Conservation (phyloP, 208 protist species). For the Trypanosoma avium region DNA sequence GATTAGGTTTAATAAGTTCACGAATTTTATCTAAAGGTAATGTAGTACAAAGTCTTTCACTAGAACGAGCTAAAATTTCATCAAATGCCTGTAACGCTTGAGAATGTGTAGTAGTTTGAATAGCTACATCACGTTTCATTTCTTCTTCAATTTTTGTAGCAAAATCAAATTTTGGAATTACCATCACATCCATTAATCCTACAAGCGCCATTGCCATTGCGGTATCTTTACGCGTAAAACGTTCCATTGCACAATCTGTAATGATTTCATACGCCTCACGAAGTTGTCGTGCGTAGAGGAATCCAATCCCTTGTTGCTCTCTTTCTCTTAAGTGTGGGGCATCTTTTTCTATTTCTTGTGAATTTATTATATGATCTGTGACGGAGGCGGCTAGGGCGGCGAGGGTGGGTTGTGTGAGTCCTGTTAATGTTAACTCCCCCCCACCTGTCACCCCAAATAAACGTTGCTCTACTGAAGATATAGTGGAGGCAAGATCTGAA, state of each 20-base stretch:
- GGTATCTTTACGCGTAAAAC: slow-evolving; percentile 57
- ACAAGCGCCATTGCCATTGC: slow-evolving; percentile 58
- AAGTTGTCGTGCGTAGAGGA: slow-evolving; percentile 63
- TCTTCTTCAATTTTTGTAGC: slow-evolving; percentile 22
- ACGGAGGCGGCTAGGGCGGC: slow-evolving; percentile 42
- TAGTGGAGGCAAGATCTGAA: slow-evolving; percentile 51
- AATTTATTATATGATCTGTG: not conserved
- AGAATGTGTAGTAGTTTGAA: slow-evolving; percentile 14
- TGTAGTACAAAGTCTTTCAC: slow-evolving; percentile 51
- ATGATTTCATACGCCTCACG: slow-evolving; percentile 58
- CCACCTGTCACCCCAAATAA: slow-evolving; percentile 61
- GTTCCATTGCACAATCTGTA: slow-evolving; percentile 56
- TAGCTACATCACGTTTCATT: slow-evolving; percentile 9
- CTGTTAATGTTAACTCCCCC: slow-evolving; percentile 58
- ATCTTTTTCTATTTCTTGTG: not conserved
- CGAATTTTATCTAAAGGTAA: slow-evolving; percentile 48
- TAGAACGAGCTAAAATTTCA: slow-evolving; percentile 38
- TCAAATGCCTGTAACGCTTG: slow-evolving; percentile 37
- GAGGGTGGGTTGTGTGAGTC: slow-evolving; percentile 46
- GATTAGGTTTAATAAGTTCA: slow-evolving; percentile 38
- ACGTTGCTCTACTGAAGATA: slow-evolving; percentile 68
- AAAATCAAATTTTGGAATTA: slow-evolving; percentile 53
- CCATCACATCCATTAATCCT: slow-evolving; percentile 59
- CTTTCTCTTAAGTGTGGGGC: slow-evolving; percentile 26
- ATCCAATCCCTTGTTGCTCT: slow-evolving; percentile 50